A percentile compares a stretch with the other conserved stretches of the same genome.
Conservation (phyloP, 257 asterid genomes). For the Ophiorrhiza pumila region DNA sequence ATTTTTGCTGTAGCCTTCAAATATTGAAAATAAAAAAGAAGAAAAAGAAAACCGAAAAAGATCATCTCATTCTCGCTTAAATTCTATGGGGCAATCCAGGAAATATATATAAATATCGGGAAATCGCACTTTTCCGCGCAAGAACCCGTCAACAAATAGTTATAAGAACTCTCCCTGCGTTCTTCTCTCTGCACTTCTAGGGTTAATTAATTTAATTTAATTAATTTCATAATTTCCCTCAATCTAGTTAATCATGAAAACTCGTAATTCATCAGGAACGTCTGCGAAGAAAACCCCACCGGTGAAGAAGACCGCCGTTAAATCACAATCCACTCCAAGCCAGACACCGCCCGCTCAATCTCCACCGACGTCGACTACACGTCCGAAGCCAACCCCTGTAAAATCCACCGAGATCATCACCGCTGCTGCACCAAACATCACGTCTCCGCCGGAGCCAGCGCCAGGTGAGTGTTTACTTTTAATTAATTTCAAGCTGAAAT, state of each 20-base stretch:
- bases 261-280: conserved; percentile 33
- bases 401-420: conserved; percentile 18
- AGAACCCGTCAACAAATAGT: background rate
- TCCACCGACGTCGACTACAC: conserved; percentile 7
- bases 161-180: too few relatives aligned
- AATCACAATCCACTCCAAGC: conserved; percentile 23
- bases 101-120: too few relatives aligned
- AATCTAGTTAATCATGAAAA: conserved; percentile 31
- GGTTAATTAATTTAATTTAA: background rate
- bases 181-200: background rate
- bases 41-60: too few relatives aligned
- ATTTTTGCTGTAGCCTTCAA: too few relatives aligned
- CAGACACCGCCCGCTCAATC: conserved; percentile 20
- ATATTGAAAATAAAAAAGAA: too few relatives aligned
- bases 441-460: conserved; percentile 17
- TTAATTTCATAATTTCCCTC: background rate
- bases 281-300: conserved; percentile 32
- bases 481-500: background rate
- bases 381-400: conserved; percentile 29
- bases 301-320: conserved; percentile 31
- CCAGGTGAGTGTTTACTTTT: conserved; percentile 23
- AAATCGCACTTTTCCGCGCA: background rate
- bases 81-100: too few relatives aligned
- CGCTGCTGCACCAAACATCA: conserved; percentile 11
- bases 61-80: too few relatives aligned